Evolutionary conservation across 495 filamentous ascomycete genomes (phyloP).

Genomic region (Beverwykella pulmonaria): DNA sequence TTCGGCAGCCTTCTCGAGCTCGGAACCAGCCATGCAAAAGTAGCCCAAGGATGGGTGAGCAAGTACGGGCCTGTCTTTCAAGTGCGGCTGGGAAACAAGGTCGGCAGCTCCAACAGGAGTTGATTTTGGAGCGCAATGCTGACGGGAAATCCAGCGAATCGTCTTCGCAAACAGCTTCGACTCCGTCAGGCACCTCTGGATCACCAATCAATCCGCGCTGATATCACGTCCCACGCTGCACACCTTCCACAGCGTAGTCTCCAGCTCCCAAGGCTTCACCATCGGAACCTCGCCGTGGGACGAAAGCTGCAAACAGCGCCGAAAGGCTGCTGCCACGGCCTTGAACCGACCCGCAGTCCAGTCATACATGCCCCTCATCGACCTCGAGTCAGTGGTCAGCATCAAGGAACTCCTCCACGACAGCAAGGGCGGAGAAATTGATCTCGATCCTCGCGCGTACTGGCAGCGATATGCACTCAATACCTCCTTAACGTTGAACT

Average conservation of each 20-base stretch:
- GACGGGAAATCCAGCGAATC: conserved; percentile 53
- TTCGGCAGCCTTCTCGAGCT: conserved; percentile 66
- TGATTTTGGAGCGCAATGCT: neutral
- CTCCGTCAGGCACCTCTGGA: conserved; percentile 68
- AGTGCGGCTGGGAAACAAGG: conserved; percentile 66
- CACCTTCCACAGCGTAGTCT: conserved; percentile 73
- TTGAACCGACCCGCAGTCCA: conserved; percentile 68
- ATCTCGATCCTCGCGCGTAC: conserved; percentile 64
- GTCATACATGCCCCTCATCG: conserved; percentile 71
- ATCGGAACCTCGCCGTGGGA: conserved; percentile 77
- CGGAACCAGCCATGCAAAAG: conserved; percentile 58
- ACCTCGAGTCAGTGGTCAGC: conserved; percentile 65
- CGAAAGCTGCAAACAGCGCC: conserved; percentile 69
- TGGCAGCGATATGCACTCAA: conserved; percentile 71
- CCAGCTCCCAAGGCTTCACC: conserved; percentile 69
- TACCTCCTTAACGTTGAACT: conserved; percentile 66
- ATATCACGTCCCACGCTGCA: conserved; percentile 71
- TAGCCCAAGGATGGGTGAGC: conserved; percentile 59
- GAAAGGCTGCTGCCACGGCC: conserved; percentile 71
- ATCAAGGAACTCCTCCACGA: conserved; percentile 67
- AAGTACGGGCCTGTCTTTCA: conserved; percentile 70
- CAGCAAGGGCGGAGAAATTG: conserved; percentile 54
- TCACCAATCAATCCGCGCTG: conserved; percentile 70
- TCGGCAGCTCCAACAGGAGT: conserved; percentile 27
- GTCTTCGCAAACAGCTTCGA: conserved; percentile 72